Percentiles rank a stretch among this genome's conserved stretches.
These are phyloP conservation scores for Lasiosphaeriaceae sp. DNA, from an alignment of 495 filamentous ascomycete species.

Conservation along the genomic window DNA sequence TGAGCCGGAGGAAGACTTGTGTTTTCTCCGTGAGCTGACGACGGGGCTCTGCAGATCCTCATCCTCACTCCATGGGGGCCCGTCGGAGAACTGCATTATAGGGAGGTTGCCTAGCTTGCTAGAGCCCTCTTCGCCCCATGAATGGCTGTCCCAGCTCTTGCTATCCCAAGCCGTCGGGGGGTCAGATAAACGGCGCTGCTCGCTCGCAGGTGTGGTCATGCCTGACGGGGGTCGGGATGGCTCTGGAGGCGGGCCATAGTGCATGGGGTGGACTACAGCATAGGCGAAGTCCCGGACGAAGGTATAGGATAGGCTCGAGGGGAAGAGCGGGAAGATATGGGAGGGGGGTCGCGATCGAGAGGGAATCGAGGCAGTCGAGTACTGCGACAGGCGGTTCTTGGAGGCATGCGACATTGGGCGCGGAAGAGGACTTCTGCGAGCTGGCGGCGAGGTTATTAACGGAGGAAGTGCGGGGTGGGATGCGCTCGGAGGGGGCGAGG, in stretches of 20 bases:
- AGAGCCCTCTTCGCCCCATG: constrained; percentile 40
- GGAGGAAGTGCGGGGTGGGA: constrained; percentile 57
- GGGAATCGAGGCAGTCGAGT: constrained; percentile 67
- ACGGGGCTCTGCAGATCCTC: constrained; percentile 93
- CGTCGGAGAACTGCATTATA: constrained; percentile 82
- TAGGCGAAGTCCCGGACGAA: constrained; percentile 97
- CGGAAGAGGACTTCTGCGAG: constrained; percentile 54
- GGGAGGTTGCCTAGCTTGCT: constrained; percentile 62
- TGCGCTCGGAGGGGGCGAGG: constrained; percentile 47
- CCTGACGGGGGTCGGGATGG: constrained; percentile 63
- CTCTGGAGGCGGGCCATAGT: constrained; percentile 88
- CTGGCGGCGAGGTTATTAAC: constrained; percentile 57
- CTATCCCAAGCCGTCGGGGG: constrained; percentile 63
- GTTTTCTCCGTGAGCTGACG: constrained; percentile 69
- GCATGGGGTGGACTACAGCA: constrained; percentile 71
- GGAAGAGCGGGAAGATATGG: constrained; percentile 75
- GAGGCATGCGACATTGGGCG: constrained; percentile 66
- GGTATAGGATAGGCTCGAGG: constrained; percentile 83
- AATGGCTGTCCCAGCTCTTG: constrained; percentile 46
- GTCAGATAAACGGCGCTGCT: constrained; percentile 75
- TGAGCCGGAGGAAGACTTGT: constrained; percentile 61
- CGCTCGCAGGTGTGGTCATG: constrained; percentile 81
- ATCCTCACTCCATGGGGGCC: constrained; percentile 95
- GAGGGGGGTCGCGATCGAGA: constrained; percentile 73
- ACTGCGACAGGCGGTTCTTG: constrained; percentile 64